phyloP scores from a whole-genome alignment of 2,329 filamentous ascomycete species.

The Biscogniauxia marginata region DNA sequence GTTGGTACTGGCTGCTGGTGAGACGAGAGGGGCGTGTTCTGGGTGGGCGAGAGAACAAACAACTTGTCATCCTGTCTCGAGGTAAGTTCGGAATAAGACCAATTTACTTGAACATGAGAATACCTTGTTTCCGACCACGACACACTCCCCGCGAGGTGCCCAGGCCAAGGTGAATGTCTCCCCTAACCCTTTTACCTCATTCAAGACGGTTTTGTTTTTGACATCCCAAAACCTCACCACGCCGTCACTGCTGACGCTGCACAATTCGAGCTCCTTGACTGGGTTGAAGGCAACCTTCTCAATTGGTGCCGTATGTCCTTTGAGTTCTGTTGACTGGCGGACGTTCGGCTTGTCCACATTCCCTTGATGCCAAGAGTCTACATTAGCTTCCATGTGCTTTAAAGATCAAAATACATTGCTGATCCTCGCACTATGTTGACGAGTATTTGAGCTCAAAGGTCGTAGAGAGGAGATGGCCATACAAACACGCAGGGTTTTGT shows the following conservation, averaged over 20 bases:
- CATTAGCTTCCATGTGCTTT: neutral
- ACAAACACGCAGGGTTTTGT: constrained; percentile 73
- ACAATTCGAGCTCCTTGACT: constrained; percentile 72
- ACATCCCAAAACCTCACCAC: constrained; percentile 80
- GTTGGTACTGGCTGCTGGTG: constrained; percentile 64
- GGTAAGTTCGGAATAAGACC: constrained; percentile 5
- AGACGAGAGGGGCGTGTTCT: constrained; percentile 53
- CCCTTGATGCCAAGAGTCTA: constrained; percentile 43
- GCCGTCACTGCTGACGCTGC: constrained; percentile 71
- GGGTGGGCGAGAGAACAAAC: constrained; percentile 60
- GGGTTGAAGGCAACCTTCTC: constrained; percentile 80
- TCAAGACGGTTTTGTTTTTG: constrained; percentile 66
- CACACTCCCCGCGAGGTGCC: constrained; percentile 67
- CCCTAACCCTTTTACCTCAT: constrained; percentile 65
- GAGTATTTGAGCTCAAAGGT: neutral
- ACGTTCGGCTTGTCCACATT: constrained; percentile 75
- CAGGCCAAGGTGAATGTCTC: constrained; percentile 71
- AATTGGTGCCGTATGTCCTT: constrained; percentile 62
- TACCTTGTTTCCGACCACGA: constrained; percentile 74
- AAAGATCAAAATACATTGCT: no score
- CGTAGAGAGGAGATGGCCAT: constrained; percentile 30
- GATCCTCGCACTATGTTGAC: no score
- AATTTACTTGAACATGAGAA: constrained; percentile 1
- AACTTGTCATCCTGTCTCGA: constrained; percentile 56
- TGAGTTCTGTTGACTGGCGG: constrained; percentile 73